Conservation (phyloP, 2,329 filamentous ascomycete genomes). For the Aspergillus pseudoglaucus region DNA sequence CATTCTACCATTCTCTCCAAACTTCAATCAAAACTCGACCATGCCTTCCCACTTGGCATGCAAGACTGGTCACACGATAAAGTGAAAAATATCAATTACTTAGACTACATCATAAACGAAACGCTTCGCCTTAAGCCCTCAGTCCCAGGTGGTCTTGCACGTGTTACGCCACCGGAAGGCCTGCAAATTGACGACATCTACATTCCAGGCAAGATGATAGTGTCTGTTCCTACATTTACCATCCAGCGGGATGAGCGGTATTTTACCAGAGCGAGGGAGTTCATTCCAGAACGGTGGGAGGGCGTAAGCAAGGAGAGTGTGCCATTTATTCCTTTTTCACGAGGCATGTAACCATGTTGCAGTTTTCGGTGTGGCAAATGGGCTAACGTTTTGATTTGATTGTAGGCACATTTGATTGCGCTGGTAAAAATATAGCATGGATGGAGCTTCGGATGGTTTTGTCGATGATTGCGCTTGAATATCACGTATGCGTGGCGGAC, state of each 20-base stretch:
- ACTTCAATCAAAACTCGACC: slow-evolving; percentile 25
- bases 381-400: not conserved
- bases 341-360: too few relatives aligned
- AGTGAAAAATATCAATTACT: not conserved
- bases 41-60: slow-evolving; percentile 17
- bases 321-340: slow-evolving; percentile 21
- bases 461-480: not conserved
- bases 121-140: slow-evolving; percentile 30
- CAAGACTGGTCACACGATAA: slow-evolving; percentile 14
- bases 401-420: not conserved
- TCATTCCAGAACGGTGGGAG: slow-evolving; percentile 29
- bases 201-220: slow-evolving; percentile 27
- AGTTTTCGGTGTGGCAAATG: too few relatives aligned
- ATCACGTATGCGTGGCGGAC: not conserved
- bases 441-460: not conserved
- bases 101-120: slow-evolving; percentile 3
- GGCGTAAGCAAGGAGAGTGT: slow-evolving; percentile 14
- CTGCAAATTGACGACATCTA: slow-evolving; percentile 22
- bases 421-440: not conserved
- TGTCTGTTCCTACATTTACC: slow-evolving; percentile 13
- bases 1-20: slow-evolving; percentile 21
- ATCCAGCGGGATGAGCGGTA: slow-evolving; percentile 22
- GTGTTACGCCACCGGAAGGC: slow-evolving; percentile 27
- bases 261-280: slow-evolving; percentile 13
- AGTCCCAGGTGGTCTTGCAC: slow-evolving; percentile 20